These are phyloP conservation scores for Citropsis articulata DNA, from an alignment of 345 rosid species.

Conservation along the genomic window DNA sequence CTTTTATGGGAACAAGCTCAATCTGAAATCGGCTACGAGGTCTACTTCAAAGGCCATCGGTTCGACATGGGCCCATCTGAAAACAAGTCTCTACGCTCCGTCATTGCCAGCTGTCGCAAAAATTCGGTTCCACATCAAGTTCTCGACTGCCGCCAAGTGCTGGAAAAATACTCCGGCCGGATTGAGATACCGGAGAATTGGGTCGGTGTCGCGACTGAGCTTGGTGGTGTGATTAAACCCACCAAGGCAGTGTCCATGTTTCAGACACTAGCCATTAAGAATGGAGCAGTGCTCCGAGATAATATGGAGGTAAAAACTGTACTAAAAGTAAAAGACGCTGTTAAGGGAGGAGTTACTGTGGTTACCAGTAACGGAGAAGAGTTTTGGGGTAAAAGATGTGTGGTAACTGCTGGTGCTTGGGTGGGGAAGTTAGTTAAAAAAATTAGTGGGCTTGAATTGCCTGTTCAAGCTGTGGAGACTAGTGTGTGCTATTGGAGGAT, in stretches of 20 bases:
- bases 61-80: constrained; percentile 66
- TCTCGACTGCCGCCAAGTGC: constrained; percentile 33
- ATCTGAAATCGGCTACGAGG: constrained; percentile 70
- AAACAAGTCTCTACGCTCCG: constrained; percentile 40
- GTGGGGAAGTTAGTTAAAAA: constrained; percentile 50
- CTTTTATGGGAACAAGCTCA: constrained; percentile 65
- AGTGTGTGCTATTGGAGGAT: constrained; percentile 75
- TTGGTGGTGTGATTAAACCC: constrained; percentile 81
- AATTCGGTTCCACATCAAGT: constrained; percentile 35
- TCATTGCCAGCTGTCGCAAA: constrained; percentile 44
- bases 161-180: constrained; percentile 42
- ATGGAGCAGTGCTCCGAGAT: constrained; percentile 66
- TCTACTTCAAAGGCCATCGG: constrained; percentile 58
- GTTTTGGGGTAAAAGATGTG: constrained; percentile 61
- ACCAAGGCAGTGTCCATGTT: constrained; percentile 95
- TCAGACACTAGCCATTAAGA: constrained; percentile 53
- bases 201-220: constrained; percentile 58
- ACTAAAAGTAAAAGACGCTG: constrained; percentile 28
- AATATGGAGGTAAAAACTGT: constrained; percentile 49
- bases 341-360: constrained; percentile 49
- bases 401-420: constrained; percentile 85
- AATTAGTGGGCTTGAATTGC: constrained; percentile 49
- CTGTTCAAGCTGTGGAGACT: constrained; percentile 60
- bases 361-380: constrained; percentile 35
- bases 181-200: constrained; percentile 65